Conservation (phyloP, 768 basidiomycete genomes). For the Panaeolus papilionaceus region DNA sequence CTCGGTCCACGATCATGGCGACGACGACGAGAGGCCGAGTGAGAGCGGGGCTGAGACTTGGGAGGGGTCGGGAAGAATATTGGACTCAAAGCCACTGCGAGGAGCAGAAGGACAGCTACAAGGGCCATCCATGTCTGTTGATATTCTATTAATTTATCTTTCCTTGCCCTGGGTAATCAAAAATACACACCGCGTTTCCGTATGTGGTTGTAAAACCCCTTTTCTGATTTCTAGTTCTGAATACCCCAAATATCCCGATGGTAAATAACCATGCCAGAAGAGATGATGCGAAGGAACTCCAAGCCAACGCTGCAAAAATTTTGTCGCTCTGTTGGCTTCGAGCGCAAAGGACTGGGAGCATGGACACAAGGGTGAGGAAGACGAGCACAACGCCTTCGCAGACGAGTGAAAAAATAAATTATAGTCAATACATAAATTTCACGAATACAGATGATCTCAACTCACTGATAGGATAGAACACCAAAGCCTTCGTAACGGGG, state of each 20-base stretch:
- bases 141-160: not conserved
- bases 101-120: constrained; percentile 35
- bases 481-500: constrained; percentile 40
- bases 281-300: constrained; percentile 36
- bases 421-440: not conserved
- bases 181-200: constrained; percentile 42
- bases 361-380: constrained; percentile 37
- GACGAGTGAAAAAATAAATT: not conserved
- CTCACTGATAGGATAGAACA: constrained; percentile 44
- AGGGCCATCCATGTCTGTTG: constrained; percentile 44
- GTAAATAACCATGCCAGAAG: constrained; percentile 43
- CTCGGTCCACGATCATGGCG: constrained; percentile 12
- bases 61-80: constrained; percentile 25
- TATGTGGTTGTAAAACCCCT: constrained; percentile 40
- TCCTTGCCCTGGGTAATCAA: too few species aligned
- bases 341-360: constrained; percentile 33
- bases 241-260: constrained; percentile 41
- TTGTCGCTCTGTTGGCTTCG: constrained; percentile 33
- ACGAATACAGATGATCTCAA: constrained; percentile 10
- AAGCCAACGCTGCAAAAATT: constrained; percentile 34
- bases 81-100: constrained; percentile 30
- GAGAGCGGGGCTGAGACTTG: constrained; percentile 17
- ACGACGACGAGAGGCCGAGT: constrained; percentile 5
- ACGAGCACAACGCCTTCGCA: constrained; percentile 35
- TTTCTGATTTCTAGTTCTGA: constrained; percentile 38